Base-by-base conservation (phyloP, 257 asterid species). In the Cinchona pubescens region DNA sequence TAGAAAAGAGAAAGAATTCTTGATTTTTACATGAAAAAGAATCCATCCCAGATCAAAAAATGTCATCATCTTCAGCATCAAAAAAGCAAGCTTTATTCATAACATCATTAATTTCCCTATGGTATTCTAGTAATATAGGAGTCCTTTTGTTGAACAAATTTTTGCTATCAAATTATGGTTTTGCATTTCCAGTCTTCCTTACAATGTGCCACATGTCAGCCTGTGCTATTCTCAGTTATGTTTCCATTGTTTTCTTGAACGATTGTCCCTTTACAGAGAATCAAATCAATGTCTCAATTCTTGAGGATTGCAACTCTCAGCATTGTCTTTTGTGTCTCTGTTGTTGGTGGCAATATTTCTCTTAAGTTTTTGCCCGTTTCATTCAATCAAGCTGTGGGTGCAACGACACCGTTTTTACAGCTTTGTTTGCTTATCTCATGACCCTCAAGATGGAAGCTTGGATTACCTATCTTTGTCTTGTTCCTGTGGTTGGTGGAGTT, bases 121-220 rank as follows among this genome's bases (percentile, higher is more conserved):
- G 97, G 99, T 94, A 94, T 84, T 79, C 93, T 0, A 83, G 91
- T 73, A 94, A 94, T 82, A 92, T 94, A 30, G 99, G 98, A 19
- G 99, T 92, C 15, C 91, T 94, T 19, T 97, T 94, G 68, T 89
- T 94, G 68, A 94, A 94, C 96, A 94, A 94, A 78, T 88, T 72
- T 42, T 88, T 94, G 69, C 96, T 94, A 76, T 92, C 97, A 9
- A 90, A 84, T 78, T 92, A 90, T 83, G 97, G 97, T 40, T 88
- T 90, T 62, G 81, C 88, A 3, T 92, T 80, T 79, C 99, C 99
- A 3, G 81, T 92, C 30, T 94, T 94, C 86, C 96, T 94, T 76
- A 94, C 99, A 73, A 94, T 94, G 97, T 92, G 97, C 84, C 99
- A 94, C 88, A 94, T 94, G 99, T 78, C 96, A 1, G 97, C 99